A percentile compares a stretch with the other conserved stretches of the same genome.
Conservation (phyloP, 2,329 filamentous ascomycete species). For the Mycosphaerelloides madeirae region DNA sequence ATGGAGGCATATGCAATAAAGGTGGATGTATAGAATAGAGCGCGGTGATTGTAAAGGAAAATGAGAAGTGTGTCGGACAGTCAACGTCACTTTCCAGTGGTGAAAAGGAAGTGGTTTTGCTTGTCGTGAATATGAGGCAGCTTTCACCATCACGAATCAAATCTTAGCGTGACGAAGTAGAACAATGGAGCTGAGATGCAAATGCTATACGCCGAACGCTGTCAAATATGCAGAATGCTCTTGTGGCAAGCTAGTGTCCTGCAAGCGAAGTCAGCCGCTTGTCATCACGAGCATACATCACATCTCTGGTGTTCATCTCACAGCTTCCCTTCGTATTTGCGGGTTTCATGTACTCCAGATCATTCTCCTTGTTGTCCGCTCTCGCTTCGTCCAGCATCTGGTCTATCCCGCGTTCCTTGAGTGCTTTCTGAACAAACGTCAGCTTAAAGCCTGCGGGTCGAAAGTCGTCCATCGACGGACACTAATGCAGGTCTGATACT, state of each 20-base stretch:
- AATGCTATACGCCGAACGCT: conserved; percentile 3
- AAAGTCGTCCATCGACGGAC: too few species aligned
- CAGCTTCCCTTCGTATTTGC: not conserved
- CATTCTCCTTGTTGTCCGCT: conserved; percentile 84
- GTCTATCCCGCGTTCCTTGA: conserved; percentile 88
- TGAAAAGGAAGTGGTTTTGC: too few species aligned
- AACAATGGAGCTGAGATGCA: conserved; percentile 2
- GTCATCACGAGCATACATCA: not conserved
- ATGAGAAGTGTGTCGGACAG: too few species aligned
- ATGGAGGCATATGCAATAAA: too few species aligned
- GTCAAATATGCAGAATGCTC: conserved; percentile 1
- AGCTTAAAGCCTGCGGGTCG: too few species aligned
- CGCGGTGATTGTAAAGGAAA: too few species aligned
- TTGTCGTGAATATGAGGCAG: too few species aligned
- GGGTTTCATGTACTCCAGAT: conserved; percentile 61
- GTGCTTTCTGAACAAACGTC: conserved; percentile 57
- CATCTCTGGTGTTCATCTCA: not conserved
- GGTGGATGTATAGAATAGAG: too few species aligned
- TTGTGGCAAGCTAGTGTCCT: not conserved
- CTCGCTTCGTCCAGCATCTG: conserved; percentile 86
- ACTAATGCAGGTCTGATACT: conserved; percentile 81
- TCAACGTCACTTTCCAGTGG: too few species aligned
- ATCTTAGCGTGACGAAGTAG: conserved; percentile 1
- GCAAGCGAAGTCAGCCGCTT: not conserved
- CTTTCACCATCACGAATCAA: conserved; percentile 1